Conservation (phyloP, 2,329 filamentous ascomycete species). For the Fusarium sulawesiense region DNA sequence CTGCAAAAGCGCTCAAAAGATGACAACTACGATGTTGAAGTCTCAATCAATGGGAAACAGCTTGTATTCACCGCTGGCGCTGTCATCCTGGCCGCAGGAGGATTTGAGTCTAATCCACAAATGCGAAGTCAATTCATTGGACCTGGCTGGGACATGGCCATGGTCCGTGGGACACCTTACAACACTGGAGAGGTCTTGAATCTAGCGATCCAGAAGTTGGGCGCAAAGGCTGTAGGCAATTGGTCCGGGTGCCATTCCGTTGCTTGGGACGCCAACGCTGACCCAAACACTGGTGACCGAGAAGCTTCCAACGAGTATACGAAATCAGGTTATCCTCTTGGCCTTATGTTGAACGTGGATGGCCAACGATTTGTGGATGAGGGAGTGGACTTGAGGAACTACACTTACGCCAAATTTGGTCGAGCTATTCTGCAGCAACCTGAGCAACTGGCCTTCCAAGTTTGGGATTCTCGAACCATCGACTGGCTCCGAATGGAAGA, state of each 20-base stretch:
- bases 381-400: slow-evolving; percentile 15
- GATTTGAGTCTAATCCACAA: slow-evolving; percentile 59
- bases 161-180: slow-evolving; percentile 44
- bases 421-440: slow-evolving; percentile 22
- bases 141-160: slow-evolving; percentile 38
- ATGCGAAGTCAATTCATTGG: slow-evolving; percentile 67
- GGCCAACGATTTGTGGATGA: slow-evolving; percentile 14
- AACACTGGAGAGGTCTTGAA: slow-evolving; percentile 17
- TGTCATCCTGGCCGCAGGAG: slow-evolving; percentile 11
- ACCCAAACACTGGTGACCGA: slow-evolving; percentile 16
- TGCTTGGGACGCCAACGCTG: slow-evolving; percentile 17
- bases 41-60: background rate
- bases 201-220: slow-evolving; percentile 2
- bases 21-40: background rate
- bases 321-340: slow-evolving; percentile 18
- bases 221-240: slow-evolving; percentile 1
- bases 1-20: background rate
- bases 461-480: slow-evolving; percentile 14
- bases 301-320: slow-evolving; percentile 24
- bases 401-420: slow-evolving; percentile 20
- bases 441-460: slow-evolving; percentile 16
- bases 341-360: slow-evolving; percentile 16
- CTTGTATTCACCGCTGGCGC: background rate
- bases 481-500: slow-evolving; percentile 15
- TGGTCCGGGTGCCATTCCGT: slow-evolving; percentile 18